Evolutionary conservation across 176 grass and related monocot species (phyloP).

Genomic region (Chrysopogon serrulatus): DNA sequence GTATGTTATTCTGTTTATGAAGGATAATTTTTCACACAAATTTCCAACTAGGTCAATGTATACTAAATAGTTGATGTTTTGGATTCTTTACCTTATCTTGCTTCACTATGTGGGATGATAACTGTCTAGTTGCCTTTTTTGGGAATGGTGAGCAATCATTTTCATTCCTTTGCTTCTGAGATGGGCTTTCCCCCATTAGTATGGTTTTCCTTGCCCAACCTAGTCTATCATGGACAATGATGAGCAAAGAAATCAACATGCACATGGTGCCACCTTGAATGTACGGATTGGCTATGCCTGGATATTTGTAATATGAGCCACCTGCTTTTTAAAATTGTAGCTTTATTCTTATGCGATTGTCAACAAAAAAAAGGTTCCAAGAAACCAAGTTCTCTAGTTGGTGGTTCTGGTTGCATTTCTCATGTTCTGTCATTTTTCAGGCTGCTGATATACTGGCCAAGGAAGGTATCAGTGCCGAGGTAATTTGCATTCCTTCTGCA

Average conservation of each 20-base stretch:
- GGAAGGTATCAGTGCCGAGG: conserved; percentile 98
- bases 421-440: conserved; percentile 42
- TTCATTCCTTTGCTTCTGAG: neutral
- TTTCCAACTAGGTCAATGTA: neutral
- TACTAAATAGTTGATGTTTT: neutral
- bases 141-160: neutral
- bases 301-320: neutral
- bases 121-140: neutral
- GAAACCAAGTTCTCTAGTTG: neutral
- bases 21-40: neutral
- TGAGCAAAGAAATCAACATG: neutral
- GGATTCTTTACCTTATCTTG: neutral
- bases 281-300: neutral
- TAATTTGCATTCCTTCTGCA: conserved; percentile 27
- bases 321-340: neutral
- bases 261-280: neutral
- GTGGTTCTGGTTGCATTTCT: conserved; percentile 13
- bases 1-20: neutral
- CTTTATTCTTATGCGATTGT: neutral
- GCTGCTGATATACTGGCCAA: conserved; percentile 90
- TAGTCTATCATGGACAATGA: neutral
- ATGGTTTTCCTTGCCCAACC: neutral
- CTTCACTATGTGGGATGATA: neutral
- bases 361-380: neutral
- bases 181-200: neutral